These are phyloP conservation scores for Saccharum officinarum DNA, from an alignment of 176 grass and related monocot genomes.

Conservation along the genomic window DNA sequence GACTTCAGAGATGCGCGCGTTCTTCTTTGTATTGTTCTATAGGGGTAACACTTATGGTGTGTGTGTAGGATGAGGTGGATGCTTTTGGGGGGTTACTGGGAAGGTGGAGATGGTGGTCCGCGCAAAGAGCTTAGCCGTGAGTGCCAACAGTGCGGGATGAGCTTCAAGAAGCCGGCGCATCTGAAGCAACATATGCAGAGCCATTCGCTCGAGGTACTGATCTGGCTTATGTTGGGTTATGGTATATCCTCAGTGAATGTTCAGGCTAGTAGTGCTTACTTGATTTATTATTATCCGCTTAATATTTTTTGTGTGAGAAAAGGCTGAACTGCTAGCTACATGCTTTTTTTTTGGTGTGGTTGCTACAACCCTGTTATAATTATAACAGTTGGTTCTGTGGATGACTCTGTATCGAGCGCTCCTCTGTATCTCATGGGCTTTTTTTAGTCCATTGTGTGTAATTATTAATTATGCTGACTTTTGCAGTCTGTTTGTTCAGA, in stretches of 20 bases:
- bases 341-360: not conserved
- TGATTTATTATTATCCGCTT: not conserved
- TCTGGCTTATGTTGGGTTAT: not conserved
- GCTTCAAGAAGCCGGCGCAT: constrained; percentile 58
- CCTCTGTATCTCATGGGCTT: not conserved
- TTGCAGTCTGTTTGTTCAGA: constrained; percentile 43
- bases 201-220: constrained; percentile 57
- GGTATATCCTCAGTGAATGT: not conserved
- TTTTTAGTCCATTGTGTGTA: not conserved
- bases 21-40: not conserved
- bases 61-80: constrained; percentile 41
- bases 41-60: not conserved
- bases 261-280: not conserved
- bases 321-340: not conserved
- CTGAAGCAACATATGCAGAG: constrained; percentile 81
- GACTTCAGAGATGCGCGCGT: not conserved
- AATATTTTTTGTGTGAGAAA: not conserved
- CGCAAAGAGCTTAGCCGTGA: not conserved
- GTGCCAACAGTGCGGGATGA: constrained; percentile 54
- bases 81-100: not conserved
- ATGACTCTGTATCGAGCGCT: not conserved
- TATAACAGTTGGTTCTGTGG: not conserved
- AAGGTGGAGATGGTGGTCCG: not conserved
- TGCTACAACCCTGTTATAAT: not conserved
- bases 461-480: constrained; percentile 29